Percentiles rank a stretch among this genome's conserved stretches.
phyloP scores from a whole-genome alignment of 768 basidiomycete species.

The Amanita molliuscula region DNA sequence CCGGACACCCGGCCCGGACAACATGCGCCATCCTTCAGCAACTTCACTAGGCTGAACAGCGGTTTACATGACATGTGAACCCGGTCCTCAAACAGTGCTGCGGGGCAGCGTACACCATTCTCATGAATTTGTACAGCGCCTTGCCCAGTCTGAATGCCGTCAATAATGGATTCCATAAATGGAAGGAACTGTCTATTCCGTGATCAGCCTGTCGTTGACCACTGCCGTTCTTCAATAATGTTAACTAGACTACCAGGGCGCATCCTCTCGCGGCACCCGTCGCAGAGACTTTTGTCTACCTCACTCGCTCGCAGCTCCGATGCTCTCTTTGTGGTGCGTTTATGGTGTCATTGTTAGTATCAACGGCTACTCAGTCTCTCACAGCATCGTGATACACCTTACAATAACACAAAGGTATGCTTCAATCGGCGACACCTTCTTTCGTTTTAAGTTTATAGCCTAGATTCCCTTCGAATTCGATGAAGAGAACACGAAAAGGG shows the following conservation, averaged over 20 bases:
- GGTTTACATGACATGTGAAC: too few species aligned
- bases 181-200: background rate
- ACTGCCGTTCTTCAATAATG: background rate
- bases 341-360: slow-evolving; percentile 4
- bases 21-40: too few species aligned
- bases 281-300: slow-evolving; percentile 26
- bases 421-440: background rate
- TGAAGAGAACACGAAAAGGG: slow-evolving; percentile 72
- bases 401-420: slow-evolving; percentile 85
- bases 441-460: slow-evolving; percentile 2
- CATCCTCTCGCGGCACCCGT: background rate
- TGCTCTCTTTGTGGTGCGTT: slow-evolving; percentile 77
- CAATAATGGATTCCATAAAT: background rate
- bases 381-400: slow-evolving; percentile 89
- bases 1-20: too few species aligned
- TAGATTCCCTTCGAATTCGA: slow-evolving; percentile 89
- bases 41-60: too few species aligned
- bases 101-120: too few species aligned
- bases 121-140: too few species aligned
- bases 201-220: background rate
- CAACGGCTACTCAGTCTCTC: slow-evolving; percentile 9
- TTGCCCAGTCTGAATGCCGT: background rate
- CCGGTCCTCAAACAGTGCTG: too few species aligned
- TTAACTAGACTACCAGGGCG: background rate
- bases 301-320: slow-evolving; percentile 53